These are phyloP conservation scores for Coemansia pectinata DNA, from an alignment of 192 early-diverging fungal genomes.

Conservation along the genomic window DNA sequence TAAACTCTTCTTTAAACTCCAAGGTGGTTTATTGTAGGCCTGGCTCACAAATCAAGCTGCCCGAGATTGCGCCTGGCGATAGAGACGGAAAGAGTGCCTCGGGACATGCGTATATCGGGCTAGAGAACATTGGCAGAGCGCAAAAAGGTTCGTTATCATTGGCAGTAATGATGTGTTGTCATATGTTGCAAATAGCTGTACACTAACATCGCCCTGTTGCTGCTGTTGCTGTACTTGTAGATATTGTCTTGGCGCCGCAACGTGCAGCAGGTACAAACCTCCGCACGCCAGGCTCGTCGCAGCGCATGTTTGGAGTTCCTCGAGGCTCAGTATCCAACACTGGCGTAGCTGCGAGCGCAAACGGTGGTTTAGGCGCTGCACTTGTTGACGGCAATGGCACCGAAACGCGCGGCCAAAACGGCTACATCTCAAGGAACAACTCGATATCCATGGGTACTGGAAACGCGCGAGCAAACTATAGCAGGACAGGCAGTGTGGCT, in stretches of 20 bases:
- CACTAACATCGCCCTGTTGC: background rate
- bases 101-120: conserved; percentile 21
- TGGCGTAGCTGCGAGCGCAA: background rate
- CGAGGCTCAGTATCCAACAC: background rate
- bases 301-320: conserved; percentile 10
- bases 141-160: conserved; percentile 12
- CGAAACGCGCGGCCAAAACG: background rate
- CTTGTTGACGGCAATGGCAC: background rate
- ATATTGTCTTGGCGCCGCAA: conserved; percentile 6
- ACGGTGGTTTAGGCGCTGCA: background rate
- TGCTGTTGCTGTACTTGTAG: background rate
- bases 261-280: background rate
- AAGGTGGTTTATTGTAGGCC: conserved; percentile 21
- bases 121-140: conserved; percentile 23
- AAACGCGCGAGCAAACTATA: conserved; percentile 1
- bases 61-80: conserved; percentile 13
- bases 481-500: background rate
- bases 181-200: background rate
- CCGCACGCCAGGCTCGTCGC: background rate
- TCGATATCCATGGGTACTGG: conserved; percentile 1
- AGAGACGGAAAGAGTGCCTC: conserved; percentile 1
- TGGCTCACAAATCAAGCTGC: conserved; percentile 35
- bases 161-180: background rate
- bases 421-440: background rate
- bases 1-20: background rate